phyloP scores from a whole-genome alignment of 108 stramenopile genomes.

The Licmophora abbreviata region DNA sequence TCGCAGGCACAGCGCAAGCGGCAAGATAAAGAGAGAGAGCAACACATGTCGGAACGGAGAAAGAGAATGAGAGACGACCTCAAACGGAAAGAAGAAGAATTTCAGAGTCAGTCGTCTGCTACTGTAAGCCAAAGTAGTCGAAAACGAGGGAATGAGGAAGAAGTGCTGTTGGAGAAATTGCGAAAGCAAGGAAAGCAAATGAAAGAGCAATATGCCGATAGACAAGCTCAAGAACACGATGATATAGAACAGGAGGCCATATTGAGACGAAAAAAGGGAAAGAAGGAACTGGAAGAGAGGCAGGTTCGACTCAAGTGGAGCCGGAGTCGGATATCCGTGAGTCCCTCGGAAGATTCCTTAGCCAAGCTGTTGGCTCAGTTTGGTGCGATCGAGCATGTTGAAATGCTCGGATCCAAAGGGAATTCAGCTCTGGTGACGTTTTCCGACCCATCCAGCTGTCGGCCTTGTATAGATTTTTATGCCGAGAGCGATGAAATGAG shows the following conservation, averaged over 20 bases:
- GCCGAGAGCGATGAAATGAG: conserved; percentile 56
- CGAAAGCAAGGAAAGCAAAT: conserved; percentile 51
- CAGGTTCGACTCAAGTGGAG: conserved; percentile 82
- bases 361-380: conserved; percentile 42
- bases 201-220: conserved; percentile 45
- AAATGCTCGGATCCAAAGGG: conserved; percentile 67
- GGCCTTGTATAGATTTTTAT: conserved; percentile 66
- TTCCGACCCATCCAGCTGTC: conserved; percentile 40
- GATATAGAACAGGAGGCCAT: conserved; percentile 21
- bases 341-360: conserved; percentile 56
- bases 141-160: conserved; percentile 12
- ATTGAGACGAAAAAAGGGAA: conserved; percentile 14
- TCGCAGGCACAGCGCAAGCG: conserved; percentile 44
- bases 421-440: conserved; percentile 76
- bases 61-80: conserved; percentile 70
- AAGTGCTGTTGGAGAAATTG: conserved; percentile 44
- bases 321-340: conserved; percentile 50
- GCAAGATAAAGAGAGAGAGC: conserved; percentile 51
- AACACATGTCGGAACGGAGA: conserved; percentile 52
- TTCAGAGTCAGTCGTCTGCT: neutral
- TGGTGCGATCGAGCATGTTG: conserved; percentile 62
- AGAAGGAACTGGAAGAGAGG: conserved; percentile 41
- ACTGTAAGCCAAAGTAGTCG: neutral
- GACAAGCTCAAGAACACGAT: conserved; percentile 31
- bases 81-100: conserved; percentile 41